Percentiles rank a stretch among this genome's conserved stretches.
Conservation (phyloP, 2,329 filamentous ascomycete genomes). For the Arthrobotrys sinensis region DNA sequence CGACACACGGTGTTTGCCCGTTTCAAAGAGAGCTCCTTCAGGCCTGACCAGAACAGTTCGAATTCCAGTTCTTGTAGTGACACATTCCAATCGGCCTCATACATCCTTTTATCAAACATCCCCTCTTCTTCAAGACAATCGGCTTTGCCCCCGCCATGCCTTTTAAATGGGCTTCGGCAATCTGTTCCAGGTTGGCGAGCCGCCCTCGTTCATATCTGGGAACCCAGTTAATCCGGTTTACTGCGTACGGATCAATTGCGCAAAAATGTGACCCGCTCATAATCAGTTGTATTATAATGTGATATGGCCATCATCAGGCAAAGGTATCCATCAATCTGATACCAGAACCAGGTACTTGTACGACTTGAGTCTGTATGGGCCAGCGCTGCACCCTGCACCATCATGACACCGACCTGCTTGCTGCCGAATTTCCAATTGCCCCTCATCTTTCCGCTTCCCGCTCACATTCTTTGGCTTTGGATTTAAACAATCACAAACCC, state of each 20-base stretch:
- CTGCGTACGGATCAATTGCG: slow-evolving; percentile 6
- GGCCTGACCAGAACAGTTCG: slow-evolving; percentile 3
- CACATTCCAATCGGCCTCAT: slow-evolving; percentile 6
- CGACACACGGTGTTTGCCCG: slow-evolving; percentile 8
- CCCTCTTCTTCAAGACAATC: neutral
- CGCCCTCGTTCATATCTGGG: neutral
- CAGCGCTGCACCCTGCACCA: slow-evolving; percentile 19
- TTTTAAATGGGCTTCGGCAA: neutral
- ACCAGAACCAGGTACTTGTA: slow-evolving; percentile 21
- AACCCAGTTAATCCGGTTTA: slow-evolving; percentile 2
- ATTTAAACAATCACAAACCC: slow-evolving; percentile 10
- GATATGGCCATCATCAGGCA: neutral
- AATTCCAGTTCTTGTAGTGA: slow-evolving; percentile 26
- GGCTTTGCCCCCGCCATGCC: neutral
- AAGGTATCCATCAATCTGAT: slow-evolving; percentile 6
- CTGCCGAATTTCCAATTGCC: neutral
- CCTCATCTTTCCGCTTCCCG: neutral
- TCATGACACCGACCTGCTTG: slow-evolving; percentile 19
- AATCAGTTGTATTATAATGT: slow-evolving; percentile 18
- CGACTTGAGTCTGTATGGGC: neutral
- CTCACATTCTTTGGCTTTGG: neutral
- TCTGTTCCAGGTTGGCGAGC: neutral
- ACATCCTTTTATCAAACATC: slow-evolving; percentile 2
- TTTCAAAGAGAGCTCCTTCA: slow-evolving; percentile 9
- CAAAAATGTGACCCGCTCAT: slow-evolving; percentile 16